Evolutionary conservation across 2,329 filamentous ascomycete species (phyloP).

Genomic region (Pseudogymnoascus sp.): DNA sequence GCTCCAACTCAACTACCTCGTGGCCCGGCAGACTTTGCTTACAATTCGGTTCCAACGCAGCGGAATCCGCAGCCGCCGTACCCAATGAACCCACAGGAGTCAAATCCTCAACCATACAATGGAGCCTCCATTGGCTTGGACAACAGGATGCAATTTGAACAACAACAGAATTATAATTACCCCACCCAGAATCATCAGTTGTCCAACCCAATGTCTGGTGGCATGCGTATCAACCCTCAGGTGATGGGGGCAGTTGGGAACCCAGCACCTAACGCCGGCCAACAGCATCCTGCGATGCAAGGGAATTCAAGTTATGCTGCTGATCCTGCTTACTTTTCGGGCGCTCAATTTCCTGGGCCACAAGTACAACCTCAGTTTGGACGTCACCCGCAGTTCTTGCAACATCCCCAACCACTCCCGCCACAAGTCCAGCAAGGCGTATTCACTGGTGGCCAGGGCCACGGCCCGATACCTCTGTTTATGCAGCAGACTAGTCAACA

Average conservation of each 20-base stretch:
- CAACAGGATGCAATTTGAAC: neutral
- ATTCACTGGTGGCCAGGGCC: conserved; percentile 34
- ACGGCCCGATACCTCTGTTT: conserved; percentile 25
- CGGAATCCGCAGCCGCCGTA: neutral
- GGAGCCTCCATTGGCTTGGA: neutral
- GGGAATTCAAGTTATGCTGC: neutral
- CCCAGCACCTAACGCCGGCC: neutral
- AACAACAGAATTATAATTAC: neutral
- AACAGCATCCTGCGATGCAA: neutral
- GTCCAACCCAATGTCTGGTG: neutral
- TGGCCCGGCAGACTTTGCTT: neutral
- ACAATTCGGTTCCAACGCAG: neutral
- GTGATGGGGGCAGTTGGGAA: neutral
- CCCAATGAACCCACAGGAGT: neutral
- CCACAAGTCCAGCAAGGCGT: conserved; percentile 48
- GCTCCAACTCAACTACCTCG: neutral
- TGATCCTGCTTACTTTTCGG: neutral
- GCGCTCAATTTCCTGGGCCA: conserved; percentile 3
- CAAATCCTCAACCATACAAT: neutral
- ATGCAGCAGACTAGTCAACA: conserved; percentile 17
- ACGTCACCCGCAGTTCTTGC: conserved; percentile 26
- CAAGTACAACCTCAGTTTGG: conserved; percentile 14
- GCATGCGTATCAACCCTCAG: neutral
- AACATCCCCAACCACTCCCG: conserved; percentile 34
- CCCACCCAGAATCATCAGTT: conserved; percentile 1